phyloP scores from a whole-genome alignment of 192 early-diverging fungal genomes.

The Coemansia sp. region DNA sequence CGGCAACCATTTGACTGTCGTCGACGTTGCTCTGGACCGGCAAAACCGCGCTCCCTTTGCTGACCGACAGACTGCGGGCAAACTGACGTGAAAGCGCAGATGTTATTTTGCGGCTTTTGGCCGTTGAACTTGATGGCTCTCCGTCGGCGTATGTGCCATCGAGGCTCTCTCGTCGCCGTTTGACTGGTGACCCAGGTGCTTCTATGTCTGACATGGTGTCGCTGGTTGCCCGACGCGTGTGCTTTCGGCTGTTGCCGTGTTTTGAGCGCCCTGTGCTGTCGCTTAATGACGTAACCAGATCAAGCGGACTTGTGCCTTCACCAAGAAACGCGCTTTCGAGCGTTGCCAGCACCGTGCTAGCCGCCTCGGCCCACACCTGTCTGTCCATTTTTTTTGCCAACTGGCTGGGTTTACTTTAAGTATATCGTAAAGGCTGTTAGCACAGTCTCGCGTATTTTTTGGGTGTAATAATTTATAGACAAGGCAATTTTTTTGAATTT shows the following conservation, averaged over 20 bases:
- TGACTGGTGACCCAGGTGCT: conserved; percentile 29
- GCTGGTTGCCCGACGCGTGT: conserved; percentile 33
- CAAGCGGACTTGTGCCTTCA: conserved; percentile 13
- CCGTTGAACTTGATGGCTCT: conserved; percentile 20
- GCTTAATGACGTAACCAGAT: background rate
- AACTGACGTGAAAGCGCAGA: conserved; percentile 47
- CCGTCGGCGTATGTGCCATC: conserved; percentile 13
- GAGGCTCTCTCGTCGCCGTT: conserved; percentile 47
- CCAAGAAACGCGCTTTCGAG: conserved; percentile 47
- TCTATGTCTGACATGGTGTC: conserved; percentile 52
- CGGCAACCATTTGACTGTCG: background rate
- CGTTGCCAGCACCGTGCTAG: conserved; percentile 30
- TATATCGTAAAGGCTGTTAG: too few relatives aligned
- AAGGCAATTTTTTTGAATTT: too few relatives aligned
- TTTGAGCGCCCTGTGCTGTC: background rate
- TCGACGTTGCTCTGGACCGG: background rate
- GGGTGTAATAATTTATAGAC: too few relatives aligned
- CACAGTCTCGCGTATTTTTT: too few relatives aligned
- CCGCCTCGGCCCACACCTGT: conserved; percentile 31
- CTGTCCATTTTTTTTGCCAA: conserved; percentile 20
- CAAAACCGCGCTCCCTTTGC: conserved; percentile 9
- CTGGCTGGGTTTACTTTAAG: background rate
- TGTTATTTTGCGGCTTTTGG: conserved; percentile 43
- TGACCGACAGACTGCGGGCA: conserved; percentile 51
- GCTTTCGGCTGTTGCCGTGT: conserved; percentile 21